Evolutionary conservation across 257 asterid species (phyloP).

Genomic region (Scutellaria barbata): DNA sequence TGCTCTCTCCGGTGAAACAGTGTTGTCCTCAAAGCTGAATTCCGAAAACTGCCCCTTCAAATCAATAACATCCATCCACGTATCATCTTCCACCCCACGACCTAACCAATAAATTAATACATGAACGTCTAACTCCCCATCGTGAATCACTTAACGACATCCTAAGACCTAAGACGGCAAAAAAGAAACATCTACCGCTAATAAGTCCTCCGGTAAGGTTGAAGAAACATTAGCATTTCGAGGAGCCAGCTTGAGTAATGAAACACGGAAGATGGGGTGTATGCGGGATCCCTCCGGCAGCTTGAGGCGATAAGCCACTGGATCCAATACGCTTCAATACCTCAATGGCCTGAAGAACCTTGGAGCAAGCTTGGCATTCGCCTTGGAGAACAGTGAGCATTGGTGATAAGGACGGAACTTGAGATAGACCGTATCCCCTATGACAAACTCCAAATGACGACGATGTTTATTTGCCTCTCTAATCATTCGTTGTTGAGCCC

Average conservation of each 20-base stretch:
- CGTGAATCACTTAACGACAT: too few species aligned
- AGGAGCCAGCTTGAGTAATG: background rate
- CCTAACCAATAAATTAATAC: too few species aligned
- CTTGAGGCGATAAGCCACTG: background rate
- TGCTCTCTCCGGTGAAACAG: too few species aligned
- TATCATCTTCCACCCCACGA: too few species aligned
- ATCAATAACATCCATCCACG: too few species aligned
- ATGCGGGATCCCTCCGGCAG: background rate
- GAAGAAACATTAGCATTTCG: background rate
- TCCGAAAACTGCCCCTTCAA: too few species aligned
- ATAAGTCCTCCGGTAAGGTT: background rate
- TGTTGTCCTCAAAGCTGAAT: too few species aligned
- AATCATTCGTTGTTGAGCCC: background rate
- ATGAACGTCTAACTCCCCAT: too few species aligned
- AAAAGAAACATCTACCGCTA: background rate
- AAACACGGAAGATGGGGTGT: background rate
- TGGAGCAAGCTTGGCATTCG: background rate
- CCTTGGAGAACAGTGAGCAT: background rate
- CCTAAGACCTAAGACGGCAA: too few species aligned
- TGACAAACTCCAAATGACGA: background rate
- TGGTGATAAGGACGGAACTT: background rate
- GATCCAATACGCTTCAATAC: background rate
- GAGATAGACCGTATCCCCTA: background rate
- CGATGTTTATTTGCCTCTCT: too few species aligned
- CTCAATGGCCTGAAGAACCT: background rate